A percentile compares a stretch with the other conserved stretches of the same genome.
These are phyloP conservation scores for Cokeromyces recurvatus DNA, from an alignment of 371 early-diverging fungal species.

Conservation along the genomic window DNA sequence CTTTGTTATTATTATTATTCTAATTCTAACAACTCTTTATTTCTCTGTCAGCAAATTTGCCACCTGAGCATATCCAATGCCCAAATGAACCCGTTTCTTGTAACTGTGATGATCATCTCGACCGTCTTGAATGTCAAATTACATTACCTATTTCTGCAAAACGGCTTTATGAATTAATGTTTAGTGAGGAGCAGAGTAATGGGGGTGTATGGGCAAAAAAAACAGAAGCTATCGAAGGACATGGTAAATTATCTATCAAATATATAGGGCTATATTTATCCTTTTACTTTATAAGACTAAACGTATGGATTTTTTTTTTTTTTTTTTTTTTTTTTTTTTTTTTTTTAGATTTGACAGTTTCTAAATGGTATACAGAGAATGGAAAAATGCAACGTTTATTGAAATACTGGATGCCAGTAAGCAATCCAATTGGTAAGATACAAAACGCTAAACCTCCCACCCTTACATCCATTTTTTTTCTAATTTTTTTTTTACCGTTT, in stretches of 20 bases:
- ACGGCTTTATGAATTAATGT: constrained; percentile 55
- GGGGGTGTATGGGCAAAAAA: constrained; percentile 53
- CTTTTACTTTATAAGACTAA: not conserved
- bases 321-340: not conserved
- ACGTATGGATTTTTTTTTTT: not conserved
- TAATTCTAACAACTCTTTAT: too few species aligned
- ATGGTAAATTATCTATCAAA: constrained; percentile 24
- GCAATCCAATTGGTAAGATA: constrained; percentile 42
- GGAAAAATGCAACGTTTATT: constrained; percentile 28
- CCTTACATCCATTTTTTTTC: too few species aligned
- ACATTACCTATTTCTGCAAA: constrained; percentile 60
- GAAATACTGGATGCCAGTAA: constrained; percentile 47
- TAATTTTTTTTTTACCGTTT: too few species aligned
- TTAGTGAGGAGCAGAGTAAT: constrained; percentile 38
- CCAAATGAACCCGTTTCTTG: constrained; percentile 51
- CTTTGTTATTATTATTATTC: too few species aligned
- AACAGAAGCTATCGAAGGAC: constrained; percentile 43
- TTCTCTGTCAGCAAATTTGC: too few species aligned
- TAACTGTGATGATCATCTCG: constrained; percentile 68
- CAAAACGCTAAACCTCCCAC: too few species aligned
- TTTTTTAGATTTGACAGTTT: constrained; percentile 28
- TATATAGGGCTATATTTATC: not conserved
- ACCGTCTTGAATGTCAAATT: constrained; percentile 53
- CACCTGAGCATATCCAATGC: constrained; percentile 31
- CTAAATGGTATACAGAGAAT: constrained; percentile 28